A percentile compares a stretch with the other conserved stretches of the same genome.
Evolutionary conservation across 1,284 basidiomycete genomes (phyloP).

Genomic region (Phaffia rhodozyma): DNA sequence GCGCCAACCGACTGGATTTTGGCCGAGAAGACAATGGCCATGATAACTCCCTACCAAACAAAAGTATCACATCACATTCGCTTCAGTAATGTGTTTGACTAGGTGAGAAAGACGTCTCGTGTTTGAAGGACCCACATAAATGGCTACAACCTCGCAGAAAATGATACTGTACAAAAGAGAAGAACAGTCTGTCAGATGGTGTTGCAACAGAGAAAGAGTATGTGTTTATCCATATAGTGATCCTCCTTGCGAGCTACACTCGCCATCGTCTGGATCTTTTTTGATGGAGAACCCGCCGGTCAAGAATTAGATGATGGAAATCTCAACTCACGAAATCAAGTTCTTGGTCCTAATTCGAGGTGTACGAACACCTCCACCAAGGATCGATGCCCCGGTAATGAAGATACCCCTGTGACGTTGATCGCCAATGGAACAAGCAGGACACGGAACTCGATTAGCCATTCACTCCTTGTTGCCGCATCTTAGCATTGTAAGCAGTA

Average conservation of each 20-base stretch:
- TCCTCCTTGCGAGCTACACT: neutral
- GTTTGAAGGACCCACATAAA: slow-evolving; percentile 55
- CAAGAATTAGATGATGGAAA: neutral
- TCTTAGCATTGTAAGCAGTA: neutral
- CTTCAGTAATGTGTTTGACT: neutral
- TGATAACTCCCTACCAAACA: slow-evolving; percentile 52
- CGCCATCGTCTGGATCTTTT: too few relatives aligned
- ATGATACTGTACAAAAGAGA: slow-evolving; percentile 39
- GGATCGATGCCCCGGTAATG: slow-evolving; percentile 84
- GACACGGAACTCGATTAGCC: neutral
- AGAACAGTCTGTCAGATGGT: slow-evolving; percentile 37
- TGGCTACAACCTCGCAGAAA: slow-evolving; percentile 97
- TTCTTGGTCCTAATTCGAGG: slow-evolving; percentile 97
- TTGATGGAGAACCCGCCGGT: neutral
- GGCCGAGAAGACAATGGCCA: slow-evolving; percentile 83
- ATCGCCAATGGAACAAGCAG: slow-evolving; percentile 8
- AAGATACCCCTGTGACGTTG: slow-evolving; percentile 76
- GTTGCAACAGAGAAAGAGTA: slow-evolving; percentile 36
- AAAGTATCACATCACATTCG: neutral
- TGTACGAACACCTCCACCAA: slow-evolving; percentile 87
- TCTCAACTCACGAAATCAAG: slow-evolving; percentile 64
- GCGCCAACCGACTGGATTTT: slow-evolving; percentile 52
- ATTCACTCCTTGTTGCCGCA: neutral
- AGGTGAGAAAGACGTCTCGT: neutral
- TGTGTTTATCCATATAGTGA: neutral